Conservation (phyloP, 2,329 filamentous ascomycete species). For the Paecilomyces dactylethromorphus region DNA sequence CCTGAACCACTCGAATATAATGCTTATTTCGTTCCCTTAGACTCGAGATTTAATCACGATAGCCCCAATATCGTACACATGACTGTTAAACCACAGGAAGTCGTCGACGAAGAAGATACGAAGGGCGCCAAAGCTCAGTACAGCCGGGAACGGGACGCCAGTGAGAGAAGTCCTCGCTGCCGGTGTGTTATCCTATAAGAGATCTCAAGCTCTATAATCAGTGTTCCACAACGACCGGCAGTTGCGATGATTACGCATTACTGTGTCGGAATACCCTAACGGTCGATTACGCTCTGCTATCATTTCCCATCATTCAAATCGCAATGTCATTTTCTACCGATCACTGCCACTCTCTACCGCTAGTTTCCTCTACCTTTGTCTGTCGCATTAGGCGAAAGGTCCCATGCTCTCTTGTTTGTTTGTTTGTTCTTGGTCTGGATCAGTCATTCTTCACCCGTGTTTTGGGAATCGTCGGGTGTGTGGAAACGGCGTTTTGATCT, state of each 20-base stretch:
- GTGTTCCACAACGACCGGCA: neutral
- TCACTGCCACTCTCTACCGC: neutral
- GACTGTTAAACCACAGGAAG: constrained; percentile 81
- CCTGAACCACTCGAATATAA: neutral
- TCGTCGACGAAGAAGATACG: constrained; percentile 72
- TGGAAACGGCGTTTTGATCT: constrained; percentile 12
- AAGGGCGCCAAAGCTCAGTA: constrained; percentile 55
- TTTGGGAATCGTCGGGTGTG: neutral
- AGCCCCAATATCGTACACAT: constrained; percentile 86
- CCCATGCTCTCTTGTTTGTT: neutral
- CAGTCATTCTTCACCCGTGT: neutral
- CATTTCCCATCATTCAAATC: neutral
- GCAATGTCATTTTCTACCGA: neutral
- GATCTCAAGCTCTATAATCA: neutral
- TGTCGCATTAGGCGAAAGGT: neutral
- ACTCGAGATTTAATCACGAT: constrained; percentile 70
- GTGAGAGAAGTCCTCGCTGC: constrained; percentile 54
- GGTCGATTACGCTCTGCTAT: neutral
- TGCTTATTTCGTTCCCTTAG: constrained; percentile 39
- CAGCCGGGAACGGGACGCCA: constrained; percentile 46
- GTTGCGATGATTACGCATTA: neutral
- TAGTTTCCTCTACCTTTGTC: neutral
- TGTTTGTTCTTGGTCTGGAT: constrained; percentile 1
- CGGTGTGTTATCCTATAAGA: constrained; percentile 57
- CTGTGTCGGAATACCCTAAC: neutral